Evolutionary conservation across 2,329 filamentous ascomycete species (phyloP), one percentile per base, ranked within the genome.

Genomic region (Didymellaceae sp.): DNA sequence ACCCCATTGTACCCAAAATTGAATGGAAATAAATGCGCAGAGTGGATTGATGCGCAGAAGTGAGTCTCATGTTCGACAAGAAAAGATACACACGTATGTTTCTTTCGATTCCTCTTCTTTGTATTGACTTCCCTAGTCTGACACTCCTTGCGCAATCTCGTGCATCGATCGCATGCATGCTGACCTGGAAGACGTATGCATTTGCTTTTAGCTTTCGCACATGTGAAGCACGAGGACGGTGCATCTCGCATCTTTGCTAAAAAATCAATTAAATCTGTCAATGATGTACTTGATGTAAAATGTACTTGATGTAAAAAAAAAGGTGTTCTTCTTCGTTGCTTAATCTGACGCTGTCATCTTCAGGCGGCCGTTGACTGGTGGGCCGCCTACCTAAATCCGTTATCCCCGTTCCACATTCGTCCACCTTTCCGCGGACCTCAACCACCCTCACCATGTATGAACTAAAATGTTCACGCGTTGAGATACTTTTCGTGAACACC

Each of bases 401-500:
- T 43, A 43, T 43, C 9, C 20, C 39, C 39, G 39, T 10, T 17
- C 11, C n/a, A 6, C 13, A 6, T 41, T 31, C 17, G 17, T 41
- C 37, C 10, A 21, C 16, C 20, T n/a, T n/a, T n/a, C n/a, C n/a
- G n/a, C n/a, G n/a, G n/a, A n/a, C n/a, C 24, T 25, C 11, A 7
- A 25, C 24, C 6, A 31, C 14, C 2, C 8, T 13, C 20, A 11
- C n/a, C 26, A n/a, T 20, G 34, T 20, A 31, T 31, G 9, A 6
- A 11, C 6, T 6, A 31, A 9, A 18, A 18, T 20, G 21, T 7
- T 18, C 33, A 52, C 13, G 39, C 42, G 14, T 55, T 55, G 9
- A 55, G 44, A 3, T 48, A 40, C 24, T 55, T 52, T 33, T 55
- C 53, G 5, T 52, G 53, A 30, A 26, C 43, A 20, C 53, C 53